Base-by-base conservation (phyloP, 139 green algal species). In the Helicosporidium sp. region DNA sequence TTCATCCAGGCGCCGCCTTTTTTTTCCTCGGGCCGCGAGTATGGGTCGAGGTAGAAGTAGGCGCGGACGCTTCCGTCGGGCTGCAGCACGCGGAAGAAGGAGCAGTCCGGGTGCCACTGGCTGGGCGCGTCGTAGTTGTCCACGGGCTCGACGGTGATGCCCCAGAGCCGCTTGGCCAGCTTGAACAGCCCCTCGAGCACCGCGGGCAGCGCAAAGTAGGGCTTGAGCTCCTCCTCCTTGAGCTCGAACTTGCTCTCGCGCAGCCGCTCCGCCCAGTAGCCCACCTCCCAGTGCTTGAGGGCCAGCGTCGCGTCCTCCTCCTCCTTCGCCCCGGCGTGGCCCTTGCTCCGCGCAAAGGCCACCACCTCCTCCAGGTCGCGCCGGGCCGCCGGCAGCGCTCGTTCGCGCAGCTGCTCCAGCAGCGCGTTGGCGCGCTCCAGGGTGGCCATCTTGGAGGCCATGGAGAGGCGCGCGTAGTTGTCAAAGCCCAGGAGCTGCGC, bases 31-130 rank as follows among this genome's bases (percentile, higher is more conserved):
- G 82, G 84, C 0, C 86, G 67, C 29, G 65, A 79, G 82, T 94
- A 94, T 7, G 85, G 80, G 65, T 95, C 85, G 49, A 81, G 46
- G 76, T 90, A 94, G 72, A 93, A 96, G 65, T 80, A 93, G n/a
- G 87, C 87, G 29, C 79, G 68, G 24, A 68, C 64, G 43, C 66
- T 52, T 36, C 76, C 78, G 17, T 62, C 59, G n/a, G n/a, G n/a
- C 50, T 75, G 56, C 35, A 56, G 60, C 15, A 94, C 60, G 29
- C 60, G 48, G 66, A 91, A 96, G 70, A 94, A 94, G 34, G 80
- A 70, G 48, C 93, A 79, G 42, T 94, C 80, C 10, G 61, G 39
- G 58, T 96, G 65, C 87, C 87, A 96, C n/a, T n/a, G n/a, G 5
- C 90, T 58, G 2, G 80, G 75, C 5, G 71, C 77, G 55, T 83